A percentile compares a stretch with the other conserved stretches of the same genome.
These are phyloP conservation scores for Gleditsia sinensis DNA, from an alignment of 306 rosid genomes.

Conservation along the genomic window DNA sequence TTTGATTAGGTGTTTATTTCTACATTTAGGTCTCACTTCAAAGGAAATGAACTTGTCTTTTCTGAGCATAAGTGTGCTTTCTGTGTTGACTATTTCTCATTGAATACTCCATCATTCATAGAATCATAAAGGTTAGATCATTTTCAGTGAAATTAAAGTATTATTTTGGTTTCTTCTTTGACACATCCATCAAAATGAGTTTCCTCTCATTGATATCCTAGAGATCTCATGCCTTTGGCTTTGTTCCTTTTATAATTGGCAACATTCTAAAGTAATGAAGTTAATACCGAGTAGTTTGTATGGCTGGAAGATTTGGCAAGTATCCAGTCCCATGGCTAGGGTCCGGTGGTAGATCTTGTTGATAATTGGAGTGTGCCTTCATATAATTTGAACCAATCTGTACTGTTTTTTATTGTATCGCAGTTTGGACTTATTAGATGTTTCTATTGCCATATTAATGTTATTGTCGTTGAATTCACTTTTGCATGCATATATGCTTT, in stretches of 20 bases:
- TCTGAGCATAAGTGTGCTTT: neutral
- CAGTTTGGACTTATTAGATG: neutral
- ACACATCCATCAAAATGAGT: neutral
- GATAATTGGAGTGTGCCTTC: constrained; percentile 13
- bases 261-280: constrained; percentile 10
- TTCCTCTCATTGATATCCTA: neutral
- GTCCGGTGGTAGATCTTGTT: constrained; percentile 1
- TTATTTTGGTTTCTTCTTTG: neutral
- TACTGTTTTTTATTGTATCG: neutral
- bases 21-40: neutral
- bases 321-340: neutral
- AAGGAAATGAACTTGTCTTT: neutral
- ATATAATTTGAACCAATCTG: neutral
- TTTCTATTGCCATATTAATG: neutral
- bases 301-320: constrained; percentile 5
- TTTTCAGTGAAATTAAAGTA: neutral
- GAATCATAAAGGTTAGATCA: neutral
- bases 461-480: neutral
- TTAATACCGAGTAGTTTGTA: constrained; percentile 12
- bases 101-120: neutral
- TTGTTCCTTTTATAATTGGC: neutral
- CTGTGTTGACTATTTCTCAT: neutral
- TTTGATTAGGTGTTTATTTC: neutral
- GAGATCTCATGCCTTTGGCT: neutral
- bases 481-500: neutral